A percentile compares a stretch with the other conserved stretches of the same genome.
phyloP scores from a whole-genome alignment of 257 asterid genomes.

The Solanum ossicruentum region DNA sequence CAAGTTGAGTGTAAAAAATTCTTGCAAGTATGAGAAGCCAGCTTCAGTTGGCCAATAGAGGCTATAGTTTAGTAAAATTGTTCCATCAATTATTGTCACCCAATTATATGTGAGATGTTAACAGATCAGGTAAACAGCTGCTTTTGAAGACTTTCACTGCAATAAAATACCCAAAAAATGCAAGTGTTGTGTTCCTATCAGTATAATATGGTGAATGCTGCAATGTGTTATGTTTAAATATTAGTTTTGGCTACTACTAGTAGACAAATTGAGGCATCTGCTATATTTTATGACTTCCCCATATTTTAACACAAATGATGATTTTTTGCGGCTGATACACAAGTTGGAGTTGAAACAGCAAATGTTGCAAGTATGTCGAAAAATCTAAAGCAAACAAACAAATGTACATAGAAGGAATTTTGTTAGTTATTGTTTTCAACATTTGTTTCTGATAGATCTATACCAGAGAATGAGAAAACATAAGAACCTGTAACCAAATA shows the following conservation, averaged over 20 bases:
- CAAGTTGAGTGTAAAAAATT: not conserved
- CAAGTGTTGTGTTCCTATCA: not conserved
- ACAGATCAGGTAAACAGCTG: not conserved
- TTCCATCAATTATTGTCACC: not conserved
- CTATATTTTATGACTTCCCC: not conserved
- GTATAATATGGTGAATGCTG: not conserved
- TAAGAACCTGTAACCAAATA: slow-evolving; percentile 41
- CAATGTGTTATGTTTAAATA: not conserved
- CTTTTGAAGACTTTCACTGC: not conserved
- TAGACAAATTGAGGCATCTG: not conserved
- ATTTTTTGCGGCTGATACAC: not conserved
- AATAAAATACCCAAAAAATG: not conserved
- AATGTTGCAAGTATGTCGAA: not conserved
- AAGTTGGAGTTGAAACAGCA: not conserved
- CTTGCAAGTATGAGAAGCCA: not conserved
- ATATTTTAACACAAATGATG: not conserved
- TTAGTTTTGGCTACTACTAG: not conserved
- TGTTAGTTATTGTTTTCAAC: not conserved
- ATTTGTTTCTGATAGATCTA: slow-evolving; percentile 26
- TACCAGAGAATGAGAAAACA: slow-evolving; percentile 43
- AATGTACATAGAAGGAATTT: not conserved
- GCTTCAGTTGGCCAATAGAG: not conserved
- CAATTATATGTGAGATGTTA: not conserved
- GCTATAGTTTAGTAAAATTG: not conserved
- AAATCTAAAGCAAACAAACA: not conserved